Percentiles rank a stretch among this genome's conserved stretches.
These are phyloP conservation scores for Ramaria rubella DNA, from an alignment of 768 basidiomycete species.

Conservation along the genomic window DNA sequence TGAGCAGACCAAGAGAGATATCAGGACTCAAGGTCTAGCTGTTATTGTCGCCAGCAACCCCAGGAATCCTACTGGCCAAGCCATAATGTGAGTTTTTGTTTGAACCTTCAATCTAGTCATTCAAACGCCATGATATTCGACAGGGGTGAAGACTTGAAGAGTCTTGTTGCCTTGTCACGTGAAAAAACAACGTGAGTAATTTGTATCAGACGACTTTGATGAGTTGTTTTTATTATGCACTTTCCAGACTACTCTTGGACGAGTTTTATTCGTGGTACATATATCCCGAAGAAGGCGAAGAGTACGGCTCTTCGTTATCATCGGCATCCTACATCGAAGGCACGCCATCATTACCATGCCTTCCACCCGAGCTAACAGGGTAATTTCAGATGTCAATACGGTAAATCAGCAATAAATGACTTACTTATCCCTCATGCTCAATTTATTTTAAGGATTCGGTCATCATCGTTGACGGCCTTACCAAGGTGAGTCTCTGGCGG, in stretches of 20 bases:
- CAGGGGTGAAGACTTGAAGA: conserved; percentile 74
- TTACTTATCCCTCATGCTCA: neutral
- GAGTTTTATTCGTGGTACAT: conserved; percentile 96
- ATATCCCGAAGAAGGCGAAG: conserved; percentile 70
- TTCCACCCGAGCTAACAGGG: no score
- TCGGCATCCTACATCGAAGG: conserved; percentile 73
- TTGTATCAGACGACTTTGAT: neutral
- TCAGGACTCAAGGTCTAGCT: conserved; percentile 72
- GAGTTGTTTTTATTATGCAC: neutral
- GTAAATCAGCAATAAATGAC: conserved; percentile 1
- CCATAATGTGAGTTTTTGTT: conserved; percentile 44
- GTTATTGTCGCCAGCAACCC: conserved; percentile 90
- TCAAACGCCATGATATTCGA: neutral
- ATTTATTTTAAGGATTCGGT: conserved; percentile 51
- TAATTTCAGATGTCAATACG: conserved; percentile 63
- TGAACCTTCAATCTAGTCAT: neutral
- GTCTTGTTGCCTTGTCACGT: conserved; percentile 64
- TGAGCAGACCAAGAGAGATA: conserved; percentile 77
- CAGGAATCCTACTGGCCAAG: conserved; percentile 95
- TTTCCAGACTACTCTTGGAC: conserved; percentile 4
- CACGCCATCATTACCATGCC: conserved; percentile 5
- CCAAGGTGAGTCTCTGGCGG: conserved; percentile 51
- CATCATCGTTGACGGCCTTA: conserved; percentile 86
- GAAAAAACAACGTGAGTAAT: conserved; percentile 61
- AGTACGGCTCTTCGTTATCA: conserved; percentile 72